Evolutionary conservation across 305 asterid species (phyloP), one percentile per base, ranked within the genome.

Genomic region (Petunia hybrid): DNA sequence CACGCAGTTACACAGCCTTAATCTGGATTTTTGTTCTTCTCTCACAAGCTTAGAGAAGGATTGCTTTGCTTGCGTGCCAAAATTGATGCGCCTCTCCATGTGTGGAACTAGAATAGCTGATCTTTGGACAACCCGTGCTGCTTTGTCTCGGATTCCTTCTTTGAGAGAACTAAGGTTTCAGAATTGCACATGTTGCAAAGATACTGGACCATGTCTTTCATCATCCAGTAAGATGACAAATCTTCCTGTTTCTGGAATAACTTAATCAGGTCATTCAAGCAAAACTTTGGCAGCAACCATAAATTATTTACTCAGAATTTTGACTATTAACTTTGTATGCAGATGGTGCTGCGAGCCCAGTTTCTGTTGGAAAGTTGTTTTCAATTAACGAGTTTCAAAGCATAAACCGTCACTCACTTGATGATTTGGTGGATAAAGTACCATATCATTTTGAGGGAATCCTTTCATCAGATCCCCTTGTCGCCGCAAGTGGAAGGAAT

Each of bases 101-200:
- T 87, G 88, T 36, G 88, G 86, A 56, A 81, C 88, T 57, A 87
- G 83, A 79, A 74, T 83, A 70, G 51, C 83, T 35, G 77, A 83
- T 77, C 86, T 85, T 36, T 82, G 87, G 87, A 82, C 82, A 71
- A 80, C 85, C 4, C 69, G 79, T 43, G 80, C 80, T 35, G 83
- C 87, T 48, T 81, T 87, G 70, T 60, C 85, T 53, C 67, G 78
- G 55, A 66, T 87, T 53, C 80, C 77, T 83, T 84, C 83, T 60
- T 78, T 87, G 78, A 82, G 38, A 43, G 87, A 85, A 78, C 78
- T 85, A n/a, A 80, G 84, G 73, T 87, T 87, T 74, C 87, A 83
- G 39, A 81, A 80, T 42, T 76, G 86, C 36, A 41, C 6, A 40
- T 79, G 84, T 79, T 80, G 88, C 82, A 80, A 85, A 64, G 81